phyloP scores from a whole-genome alignment of 2,329 filamentous ascomycete species.

The Cercospora nicotianae region DNA sequence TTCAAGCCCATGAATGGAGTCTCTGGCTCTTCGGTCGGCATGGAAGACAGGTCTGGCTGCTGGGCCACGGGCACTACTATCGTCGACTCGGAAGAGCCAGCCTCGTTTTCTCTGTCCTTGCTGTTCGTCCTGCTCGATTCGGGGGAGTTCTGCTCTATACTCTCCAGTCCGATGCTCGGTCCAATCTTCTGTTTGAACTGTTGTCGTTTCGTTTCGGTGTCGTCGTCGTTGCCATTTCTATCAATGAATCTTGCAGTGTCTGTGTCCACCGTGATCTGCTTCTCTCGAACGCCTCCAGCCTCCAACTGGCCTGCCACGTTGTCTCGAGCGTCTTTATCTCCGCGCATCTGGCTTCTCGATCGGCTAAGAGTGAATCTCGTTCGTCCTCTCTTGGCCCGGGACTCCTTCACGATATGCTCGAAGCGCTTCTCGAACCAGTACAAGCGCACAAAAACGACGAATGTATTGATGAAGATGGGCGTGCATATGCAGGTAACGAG shows the following conservation, averaged over 20 bases:
- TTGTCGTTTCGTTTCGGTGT: constrained; percentile 49
- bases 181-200: constrained; percentile 45
- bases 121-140: constrained; percentile 12
- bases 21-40: constrained; percentile 5
- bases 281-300: constrained; percentile 61
- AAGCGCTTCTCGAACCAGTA: constrained; percentile 99
- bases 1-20: constrained; percentile 33
- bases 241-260: constrained; percentile 47
- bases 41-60: background rate
- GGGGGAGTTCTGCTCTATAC: background rate
- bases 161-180: constrained; percentile 35
- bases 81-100: constrained; percentile 25
- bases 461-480: constrained; percentile 79
- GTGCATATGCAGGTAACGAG: constrained; percentile 72
- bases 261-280: constrained; percentile 60
- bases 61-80: constrained; percentile 1
- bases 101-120: constrained; percentile 16
- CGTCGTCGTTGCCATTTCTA: constrained; percentile 49
- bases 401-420: constrained; percentile 75
- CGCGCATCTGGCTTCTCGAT: constrained; percentile 24
- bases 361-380: constrained; percentile 55
- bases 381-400: constrained; percentile 64
- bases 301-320: constrained; percentile 55
- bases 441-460: constrained; percentile 85
- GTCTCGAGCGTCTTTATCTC: constrained; percentile 40